Evolutionary conservation across 345 rosid species (phyloP), one percentile per base, ranked within the genome.

Genomic region (Orychophragmus violaceus): DNA sequence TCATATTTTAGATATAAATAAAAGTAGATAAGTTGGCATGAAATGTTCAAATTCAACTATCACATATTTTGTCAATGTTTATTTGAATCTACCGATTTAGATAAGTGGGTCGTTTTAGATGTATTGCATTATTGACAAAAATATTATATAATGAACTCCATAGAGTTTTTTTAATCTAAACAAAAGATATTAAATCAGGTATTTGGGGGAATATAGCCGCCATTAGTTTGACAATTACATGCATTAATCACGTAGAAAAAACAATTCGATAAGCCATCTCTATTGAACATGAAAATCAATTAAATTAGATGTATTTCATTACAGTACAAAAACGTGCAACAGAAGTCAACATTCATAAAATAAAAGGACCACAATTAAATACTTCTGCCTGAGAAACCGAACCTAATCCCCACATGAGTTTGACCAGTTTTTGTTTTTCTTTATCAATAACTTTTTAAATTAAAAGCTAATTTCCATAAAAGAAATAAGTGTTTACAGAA

Each of bases 341-440:
- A 53, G 53, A 61, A 29, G 74, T 70, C 74, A 70, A 70, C 6
- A 23, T 7, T 51, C 54, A 61, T 30, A 21, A 51, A 53, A 60
- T 4, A 21, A 60, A 13, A 9, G 14, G n/a, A 28, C 54, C 5
- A 41, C 10, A 28, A 29, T 51, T 51, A 28, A 52, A 54, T 61
- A n/a, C n/a, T n/a, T n/a, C 65, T 22, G 53, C 70, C 36, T 72
- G 33, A 64, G 41, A 72, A 56, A 56, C 70, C 23, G 52, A 64
- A 64, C 51, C 70, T 46, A 36, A 35, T 46, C 22, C 64, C 35
- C 70, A 71, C 65, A 14, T 56, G 59, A 46, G 44, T 56, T 71
- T 71, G 69, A 62, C 69, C 32, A 49, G 30, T 24, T 51, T 21
- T 35, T 62, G 32, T n/a, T n/a, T n/a, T n/a, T n/a, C n/a, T n/a